Base-by-base conservation (phyloP, 805 yeast genomes). In the Metschnikowia noctiluminum region DNA sequence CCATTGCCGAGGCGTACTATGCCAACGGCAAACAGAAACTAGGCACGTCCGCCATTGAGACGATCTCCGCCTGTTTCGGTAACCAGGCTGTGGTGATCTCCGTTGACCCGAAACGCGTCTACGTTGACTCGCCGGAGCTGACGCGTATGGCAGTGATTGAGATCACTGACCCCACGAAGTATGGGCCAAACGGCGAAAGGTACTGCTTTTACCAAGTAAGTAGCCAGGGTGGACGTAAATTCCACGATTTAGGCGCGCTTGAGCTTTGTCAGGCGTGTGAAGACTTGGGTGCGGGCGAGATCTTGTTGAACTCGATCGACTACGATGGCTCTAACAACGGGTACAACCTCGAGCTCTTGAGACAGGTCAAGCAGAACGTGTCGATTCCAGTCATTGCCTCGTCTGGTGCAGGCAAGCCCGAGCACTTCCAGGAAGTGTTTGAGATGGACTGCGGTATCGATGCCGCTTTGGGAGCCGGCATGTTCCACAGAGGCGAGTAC, bases 381-480 rank as follows among this genome's bases (percentile, higher is more conserved):
- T 71, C 73, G 0, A 86, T 95, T 42, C 99, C 99, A 0, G 97
- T 94, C 2, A 94, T 94, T 65, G 98, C 99, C 0, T 90, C 97
- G 7, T 85, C 95, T 53, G 99, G 99, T 47, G 99, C 99, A 6
- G 99, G 99, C 44, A 80, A 73, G 21, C 99, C 99, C 1, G 78
- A 74, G 43, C 98, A 94, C 69, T 94, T 94, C 64, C 82, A 81
- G 54, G 89, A 94, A 55, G 99, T 89, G 2, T 94, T 94, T 62
- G 76, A 73, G 40, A 52, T 69, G 62, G 74, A 84, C 40, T 90
- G 97, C 13, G 75, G 79, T 6, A 85, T 94, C 1, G 99, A 94
- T 70, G 99, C 99, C 38, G 98, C 99, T 14, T 76, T 94, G 37
- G 99, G 99, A 35, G 99, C 99, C 4, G 99, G 99, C 39, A 86